phyloP scores from a whole-genome alignment of 345 rosid genomes.

The Eucalyptus albens region DNA sequence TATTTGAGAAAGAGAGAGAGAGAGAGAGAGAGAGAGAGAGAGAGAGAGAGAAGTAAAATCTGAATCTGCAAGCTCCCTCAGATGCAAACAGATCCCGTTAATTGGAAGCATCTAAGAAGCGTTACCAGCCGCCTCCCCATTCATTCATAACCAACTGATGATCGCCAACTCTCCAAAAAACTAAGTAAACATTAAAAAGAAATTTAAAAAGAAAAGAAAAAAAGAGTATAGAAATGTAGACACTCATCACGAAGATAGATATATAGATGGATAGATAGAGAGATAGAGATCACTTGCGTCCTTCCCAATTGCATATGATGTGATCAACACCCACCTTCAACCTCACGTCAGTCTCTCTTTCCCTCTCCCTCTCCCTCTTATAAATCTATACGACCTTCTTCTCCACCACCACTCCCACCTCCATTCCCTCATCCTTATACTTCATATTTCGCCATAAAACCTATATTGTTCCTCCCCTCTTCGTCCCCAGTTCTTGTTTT shows the following conservation, averaged over 20 bases:
- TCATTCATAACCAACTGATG: neutral
- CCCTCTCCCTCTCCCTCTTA: neutral
- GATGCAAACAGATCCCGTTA: slow-evolving; percentile 15
- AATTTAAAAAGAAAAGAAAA: neutral
- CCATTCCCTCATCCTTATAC: neutral
- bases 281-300: neutral
- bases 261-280: neutral
- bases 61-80: neutral
- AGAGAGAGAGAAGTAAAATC: neutral
- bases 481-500: neutral
- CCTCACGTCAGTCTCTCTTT: slow-evolving; percentile 26
- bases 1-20: neutral
- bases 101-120: slow-evolving; percentile 5
- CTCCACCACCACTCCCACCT: neutral
- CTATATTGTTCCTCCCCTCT: neutral
- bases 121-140: slow-evolving; percentile 15
- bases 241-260: neutral
- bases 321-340: slow-evolving; percentile 18
- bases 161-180: neutral
- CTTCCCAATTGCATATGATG: neutral
- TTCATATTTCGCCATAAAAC: neutral
- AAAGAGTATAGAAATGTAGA: neutral
- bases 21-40: neutral
- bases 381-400: neutral
- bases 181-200: neutral